Evolutionary conservation across 345 rosid species (phyloP).

Genomic region (Aquilaria yunnanensis): DNA sequence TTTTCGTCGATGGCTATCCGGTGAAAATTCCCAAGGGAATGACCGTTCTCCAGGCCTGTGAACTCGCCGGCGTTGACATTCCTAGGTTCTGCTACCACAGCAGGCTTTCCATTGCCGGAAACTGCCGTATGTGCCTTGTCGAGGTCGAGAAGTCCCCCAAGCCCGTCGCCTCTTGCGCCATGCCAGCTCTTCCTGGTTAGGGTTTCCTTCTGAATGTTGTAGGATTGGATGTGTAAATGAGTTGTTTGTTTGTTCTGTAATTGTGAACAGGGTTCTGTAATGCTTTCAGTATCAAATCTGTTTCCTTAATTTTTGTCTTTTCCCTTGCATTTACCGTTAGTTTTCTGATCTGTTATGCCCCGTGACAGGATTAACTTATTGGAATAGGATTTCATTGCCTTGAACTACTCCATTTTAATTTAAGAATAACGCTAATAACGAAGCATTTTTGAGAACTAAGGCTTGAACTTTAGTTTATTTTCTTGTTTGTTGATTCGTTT

Average conservation of each 20-base stretch:
- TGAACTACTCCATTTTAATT: too few relatives aligned
- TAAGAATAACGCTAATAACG: too few relatives aligned
- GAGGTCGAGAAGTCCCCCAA: slow-evolving; percentile 99
- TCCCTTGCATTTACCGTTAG: background rate
- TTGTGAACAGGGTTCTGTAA: too few relatives aligned
- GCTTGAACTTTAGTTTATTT: too few relatives aligned
- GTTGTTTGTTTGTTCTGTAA: too few relatives aligned
- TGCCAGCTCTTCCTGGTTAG: slow-evolving; percentile 99
- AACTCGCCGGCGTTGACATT: slow-evolving; percentile 98
- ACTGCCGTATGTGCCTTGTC: slow-evolving; percentile 98
- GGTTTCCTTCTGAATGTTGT: background rate
- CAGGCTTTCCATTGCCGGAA: slow-evolving; percentile 94
- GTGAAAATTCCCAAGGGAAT: slow-evolving; percentile 96
- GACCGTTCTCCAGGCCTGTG: slow-evolving; percentile 96
- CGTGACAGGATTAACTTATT: too few relatives aligned
- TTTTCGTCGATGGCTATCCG: slow-evolving; percentile 85
- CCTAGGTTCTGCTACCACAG: slow-evolving; percentile 94
- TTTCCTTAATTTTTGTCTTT: background rate
- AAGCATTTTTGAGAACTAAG: too few relatives aligned
- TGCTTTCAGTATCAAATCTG: too few relatives aligned
- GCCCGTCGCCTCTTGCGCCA: slow-evolving; percentile 99
- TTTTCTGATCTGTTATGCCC: too few relatives aligned
- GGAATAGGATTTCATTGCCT: too few relatives aligned
- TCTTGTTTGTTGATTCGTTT: too few relatives aligned
- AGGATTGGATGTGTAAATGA: too few relatives aligned